Percentiles rank a stretch among this genome's conserved stretches.
Evolutionary conservation across 2,329 filamentous ascomycete genomes (phyloP).

Genomic region (Decorospora gaudefroyi): DNA sequence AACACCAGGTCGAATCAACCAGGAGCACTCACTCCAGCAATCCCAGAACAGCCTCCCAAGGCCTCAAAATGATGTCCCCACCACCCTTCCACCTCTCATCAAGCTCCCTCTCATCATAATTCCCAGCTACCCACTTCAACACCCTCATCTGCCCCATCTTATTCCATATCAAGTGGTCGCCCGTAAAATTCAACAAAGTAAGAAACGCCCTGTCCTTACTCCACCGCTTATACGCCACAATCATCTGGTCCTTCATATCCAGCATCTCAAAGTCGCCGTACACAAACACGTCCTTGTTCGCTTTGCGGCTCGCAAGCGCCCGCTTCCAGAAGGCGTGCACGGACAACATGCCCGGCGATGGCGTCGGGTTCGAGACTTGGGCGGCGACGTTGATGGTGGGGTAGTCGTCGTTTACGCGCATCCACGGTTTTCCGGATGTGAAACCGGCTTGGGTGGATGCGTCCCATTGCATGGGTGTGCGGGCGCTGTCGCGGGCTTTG

Average conservation of each 20-base stretch:
- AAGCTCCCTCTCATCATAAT: constrained; percentile 40
- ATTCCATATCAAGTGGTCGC: constrained; percentile 36
- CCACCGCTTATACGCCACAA: constrained; percentile 43
- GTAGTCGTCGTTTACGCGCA: constrained; percentile 63
- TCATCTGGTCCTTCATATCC: constrained; percentile 50
- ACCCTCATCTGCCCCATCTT: constrained; percentile 34
- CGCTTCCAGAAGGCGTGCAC: constrained; percentile 66
- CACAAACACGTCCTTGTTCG: constrained; percentile 63
- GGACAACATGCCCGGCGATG: constrained; percentile 46
- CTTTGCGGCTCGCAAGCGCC: constrained; percentile 60
- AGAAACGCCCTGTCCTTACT: constrained; percentile 34
- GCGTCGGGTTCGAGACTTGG: constrained; percentile 50
- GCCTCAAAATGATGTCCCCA: constrained; percentile 32
- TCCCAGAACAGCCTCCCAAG: constrained; percentile 47
- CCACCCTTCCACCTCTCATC: constrained; percentile 24
- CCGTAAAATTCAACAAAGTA: constrained; percentile 44
- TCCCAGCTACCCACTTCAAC: constrained; percentile 46
- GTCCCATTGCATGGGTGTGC: constrained; percentile 71
- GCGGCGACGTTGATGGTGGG: constrained; percentile 60
- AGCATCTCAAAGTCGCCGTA: constrained; percentile 64
- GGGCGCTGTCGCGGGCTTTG: constrained; percentile 68
- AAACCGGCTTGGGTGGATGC: constrained; percentile 63
- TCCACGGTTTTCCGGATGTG: constrained; percentile 63
- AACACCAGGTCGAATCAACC: too few relatives aligned
- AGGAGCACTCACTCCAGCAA: constrained; percentile 18